Evolutionary conservation across 2,329 filamentous ascomycete species (phyloP), one percentile per base, ranked within the genome.

Genomic region (Dryadomyces sulphureus): DNA sequence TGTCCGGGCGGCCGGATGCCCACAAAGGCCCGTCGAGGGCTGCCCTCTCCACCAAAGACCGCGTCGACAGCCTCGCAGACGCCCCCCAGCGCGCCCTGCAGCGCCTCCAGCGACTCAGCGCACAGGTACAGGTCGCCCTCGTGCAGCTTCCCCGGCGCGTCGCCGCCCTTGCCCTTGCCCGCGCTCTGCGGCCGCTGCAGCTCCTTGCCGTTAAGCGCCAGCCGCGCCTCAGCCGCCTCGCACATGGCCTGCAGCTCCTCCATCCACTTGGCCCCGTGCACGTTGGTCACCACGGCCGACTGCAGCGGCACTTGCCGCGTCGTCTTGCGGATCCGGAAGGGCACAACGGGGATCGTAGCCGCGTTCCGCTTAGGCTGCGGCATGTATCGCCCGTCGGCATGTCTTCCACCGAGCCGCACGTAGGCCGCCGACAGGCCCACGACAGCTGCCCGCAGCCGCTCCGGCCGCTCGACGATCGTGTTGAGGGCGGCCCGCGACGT

Each of bases 211-310:
- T 80, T 83, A 51, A 77, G 67, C 6, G 85, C 84, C 45, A 96
- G 69, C 57, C 84, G 90, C 5, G 75, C 70, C 57, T 86, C 85
- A 4, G 90, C 88, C 39, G 76, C 69, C 27, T 86, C 73, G 59
- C 92, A 96, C 82, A 96, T 86, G 7, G 73, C 67, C 61, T 80
- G 83, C 42, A 98, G 65, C 59, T 96, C 90, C 45, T 84, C 78
- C 89, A 96, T 95, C 90, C 90, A 95, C 52, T 84, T 84, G 3
- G 69, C 72, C 1, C 90, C 90, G 63, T 98, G 92, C 0, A 98
- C 88, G 59, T 90, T 87, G 7, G 86, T 90, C 7, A 96, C 89
- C 1, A 80, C 80, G 3, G 77, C 72, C 2, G 87, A 86, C 17
- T 73, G 75, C 27, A 98, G 69, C 6, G 84, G 66, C 45, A 95